These are phyloP conservation scores for Cucurbita moschata DNA, from an alignment of 306 rosid species.

Conservation along the genomic window DNA sequence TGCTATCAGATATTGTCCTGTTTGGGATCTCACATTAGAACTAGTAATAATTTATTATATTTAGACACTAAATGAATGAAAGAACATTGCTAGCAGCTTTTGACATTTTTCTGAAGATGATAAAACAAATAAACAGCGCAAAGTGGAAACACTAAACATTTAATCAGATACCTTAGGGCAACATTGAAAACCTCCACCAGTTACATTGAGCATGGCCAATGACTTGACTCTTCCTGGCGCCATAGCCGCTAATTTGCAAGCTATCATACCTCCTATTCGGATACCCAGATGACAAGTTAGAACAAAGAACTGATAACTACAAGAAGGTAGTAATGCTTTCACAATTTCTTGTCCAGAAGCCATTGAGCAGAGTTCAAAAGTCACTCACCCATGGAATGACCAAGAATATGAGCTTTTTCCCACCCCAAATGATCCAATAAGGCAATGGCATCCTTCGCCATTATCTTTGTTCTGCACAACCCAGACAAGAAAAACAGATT, in stretches of 20 bases:
- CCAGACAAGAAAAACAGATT: conserved; percentile 5
- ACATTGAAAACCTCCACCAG: conserved; percentile 87
- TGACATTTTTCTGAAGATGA: neutral
- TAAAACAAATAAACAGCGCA: neutral
- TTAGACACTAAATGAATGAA: neutral
- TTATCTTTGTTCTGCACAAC: conserved; percentile 61
- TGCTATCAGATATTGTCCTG: too few species aligned
- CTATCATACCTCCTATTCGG: conserved; percentile 85
- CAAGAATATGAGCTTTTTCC: conserved; percentile 79
- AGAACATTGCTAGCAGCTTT: neutral
- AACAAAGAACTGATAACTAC: neutral
- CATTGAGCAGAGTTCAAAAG: conserved; percentile 5
- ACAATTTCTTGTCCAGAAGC: neutral
- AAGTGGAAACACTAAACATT: neutral
- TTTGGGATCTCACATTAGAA: neutral
- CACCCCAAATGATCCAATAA: conserved; percentile 83
- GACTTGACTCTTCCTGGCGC: conserved; percentile 70
- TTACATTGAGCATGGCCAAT: conserved; percentile 80
- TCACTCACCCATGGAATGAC: conserved; percentile 97
- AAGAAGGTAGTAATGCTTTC: neutral
- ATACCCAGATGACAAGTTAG: neutral
- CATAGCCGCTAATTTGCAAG: conserved; percentile 81
- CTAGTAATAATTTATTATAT: neutral
- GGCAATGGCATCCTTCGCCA: conserved; percentile 88
- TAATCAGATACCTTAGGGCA: conserved; percentile 57